A percentile compares a stretch with the other conserved stretches of the same genome.
phyloP scores from a whole-genome alignment of 2,329 filamentous ascomycete species.

The Teratosphaeria destructans region DNA sequence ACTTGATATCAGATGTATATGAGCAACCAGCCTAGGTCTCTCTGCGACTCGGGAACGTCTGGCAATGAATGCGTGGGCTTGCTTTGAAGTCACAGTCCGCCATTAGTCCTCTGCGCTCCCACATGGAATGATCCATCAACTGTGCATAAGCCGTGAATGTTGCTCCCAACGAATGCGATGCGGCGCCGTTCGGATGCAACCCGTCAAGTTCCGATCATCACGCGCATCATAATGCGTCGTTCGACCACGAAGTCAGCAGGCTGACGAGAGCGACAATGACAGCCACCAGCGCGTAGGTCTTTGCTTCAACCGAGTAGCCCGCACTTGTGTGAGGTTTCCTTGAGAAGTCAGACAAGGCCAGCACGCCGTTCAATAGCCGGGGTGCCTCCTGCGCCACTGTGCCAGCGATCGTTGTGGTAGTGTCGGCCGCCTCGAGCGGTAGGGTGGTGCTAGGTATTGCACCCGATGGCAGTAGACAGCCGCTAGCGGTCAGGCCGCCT shows the following conservation, averaged over 20 bases:
- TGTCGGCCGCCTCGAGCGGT: neutral
- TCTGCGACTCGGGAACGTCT: no score
- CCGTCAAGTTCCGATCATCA: neutral
- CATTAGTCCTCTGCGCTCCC: neutral
- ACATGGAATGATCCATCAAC: neutral
- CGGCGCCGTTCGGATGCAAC: neutral
- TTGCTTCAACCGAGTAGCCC: neutral
- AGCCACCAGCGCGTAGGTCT: neutral
- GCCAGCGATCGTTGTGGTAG: neutral
- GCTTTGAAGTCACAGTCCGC: neutral
- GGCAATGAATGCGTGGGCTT: no score
- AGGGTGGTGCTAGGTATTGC: neutral
- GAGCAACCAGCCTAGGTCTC: no score
- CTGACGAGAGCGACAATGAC: neutral
- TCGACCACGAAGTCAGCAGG: neutral
- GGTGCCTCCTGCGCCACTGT: neutral
- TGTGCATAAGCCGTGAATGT: neutral
- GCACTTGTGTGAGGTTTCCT: neutral
- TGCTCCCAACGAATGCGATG: neutral
- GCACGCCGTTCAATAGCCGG: neutral
- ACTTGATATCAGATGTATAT: no score
- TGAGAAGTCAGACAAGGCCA: neutral
- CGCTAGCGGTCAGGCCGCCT: neutral
- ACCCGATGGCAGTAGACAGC: neutral
- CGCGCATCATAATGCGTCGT: neutral